Base-by-base conservation (phyloP, 805 yeast genomes). In the Myxozyma melibiosi region DNA sequence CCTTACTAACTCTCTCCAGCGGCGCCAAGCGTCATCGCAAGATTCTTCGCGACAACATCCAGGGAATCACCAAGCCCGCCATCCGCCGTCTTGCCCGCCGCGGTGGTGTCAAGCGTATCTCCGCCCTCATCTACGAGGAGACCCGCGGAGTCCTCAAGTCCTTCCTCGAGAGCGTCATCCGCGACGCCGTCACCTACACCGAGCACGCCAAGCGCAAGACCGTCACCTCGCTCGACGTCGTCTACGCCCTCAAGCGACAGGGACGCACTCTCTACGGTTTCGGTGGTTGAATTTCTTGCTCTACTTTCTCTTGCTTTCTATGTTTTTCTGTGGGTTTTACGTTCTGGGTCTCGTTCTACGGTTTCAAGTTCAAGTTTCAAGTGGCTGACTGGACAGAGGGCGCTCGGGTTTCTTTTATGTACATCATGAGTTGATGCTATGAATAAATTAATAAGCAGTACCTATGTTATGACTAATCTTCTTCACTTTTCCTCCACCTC, bases 171-270 rank as follows among this genome's bases (percentile, higher is more conserved):
- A 86, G 88, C 74, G 97, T 92, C 70, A 92, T 92, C 80, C 90
- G 97, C 84, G 98, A 94, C 72, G 98, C 99, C 72, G 97, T 92
- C 72, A 90, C 97, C 71, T 92, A 92, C 84, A 92, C 99, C 68
- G 98, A 92, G 82, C 98, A 92, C 86, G 99, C 98, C 72, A 94
- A 92, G 94, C 90, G 99, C 86, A 92, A 92, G 90, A 94, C 99
- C 67, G 98, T 92, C 72, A 92, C 99, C 70, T 91, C 99, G 64
- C 84, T 92, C 73, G 99, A 92, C 76, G 98, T 92, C 69, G 98
- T 92, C 72, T 92, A 92, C 79, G 98, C 98, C 73, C 88, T 92
- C 81, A 92, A 92, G 94, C 90, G 98, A 85, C 97, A 94, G 84
- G 99, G 99, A 75, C 88, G 98, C 83, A 92, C 98, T 80, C 85